phyloP scores from a whole-genome alignment of 2,329 filamentous ascomycete species.

The Paraconiothyrium brasiliense region DNA sequence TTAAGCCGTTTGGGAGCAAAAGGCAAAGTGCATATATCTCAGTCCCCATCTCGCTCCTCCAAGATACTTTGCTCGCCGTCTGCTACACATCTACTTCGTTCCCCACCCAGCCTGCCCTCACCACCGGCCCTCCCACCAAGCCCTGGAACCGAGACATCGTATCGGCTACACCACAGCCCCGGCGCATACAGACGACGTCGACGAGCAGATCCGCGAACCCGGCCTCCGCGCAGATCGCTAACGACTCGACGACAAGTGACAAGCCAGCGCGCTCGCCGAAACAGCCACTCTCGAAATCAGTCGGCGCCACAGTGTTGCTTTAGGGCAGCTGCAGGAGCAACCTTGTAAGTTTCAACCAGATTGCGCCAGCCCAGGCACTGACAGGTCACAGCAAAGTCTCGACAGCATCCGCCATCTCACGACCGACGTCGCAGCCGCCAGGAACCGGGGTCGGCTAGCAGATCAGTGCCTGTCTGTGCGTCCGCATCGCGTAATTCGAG shows the following conservation, averaged over 20 bases:
- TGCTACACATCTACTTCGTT: background rate
- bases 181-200: slow-evolving; percentile 24
- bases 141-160: slow-evolving; percentile 18
- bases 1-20: slow-evolving; percentile 29
- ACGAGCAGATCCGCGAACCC: slow-evolving; percentile 36
- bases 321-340: slow-evolving; percentile 45
- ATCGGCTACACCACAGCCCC: slow-evolving; percentile 22
- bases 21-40: slow-evolving; percentile 49
- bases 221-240: slow-evolving; percentile 42
- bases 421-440: slow-evolving; percentile 42
- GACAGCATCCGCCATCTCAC: slow-evolving; percentile 35
- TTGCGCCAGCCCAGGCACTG: slow-evolving; percentile 43
- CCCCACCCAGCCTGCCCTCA: slow-evolving; percentile 10
- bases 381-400: slow-evolving; percentile 44
- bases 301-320: slow-evolving; percentile 47
- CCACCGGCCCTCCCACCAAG: slow-evolving; percentile 5
- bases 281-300: slow-evolving; percentile 43
- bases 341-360: slow-evolving; percentile 47
- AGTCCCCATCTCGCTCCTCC: slow-evolving; percentile 21
- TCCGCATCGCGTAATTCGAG: slow-evolving; percentile 37
- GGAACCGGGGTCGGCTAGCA: slow-evolving; percentile 33
- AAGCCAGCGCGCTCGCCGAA: slow-evolving; percentile 41
- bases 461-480: slow-evolving; percentile 46
- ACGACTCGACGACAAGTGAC: slow-evolving; percentile 41
- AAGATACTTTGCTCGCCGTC: slow-evolving; percentile 4